Conservation (phyloP, 2,329 filamentous ascomycete species). For the Verticillium nubilum region DNA sequence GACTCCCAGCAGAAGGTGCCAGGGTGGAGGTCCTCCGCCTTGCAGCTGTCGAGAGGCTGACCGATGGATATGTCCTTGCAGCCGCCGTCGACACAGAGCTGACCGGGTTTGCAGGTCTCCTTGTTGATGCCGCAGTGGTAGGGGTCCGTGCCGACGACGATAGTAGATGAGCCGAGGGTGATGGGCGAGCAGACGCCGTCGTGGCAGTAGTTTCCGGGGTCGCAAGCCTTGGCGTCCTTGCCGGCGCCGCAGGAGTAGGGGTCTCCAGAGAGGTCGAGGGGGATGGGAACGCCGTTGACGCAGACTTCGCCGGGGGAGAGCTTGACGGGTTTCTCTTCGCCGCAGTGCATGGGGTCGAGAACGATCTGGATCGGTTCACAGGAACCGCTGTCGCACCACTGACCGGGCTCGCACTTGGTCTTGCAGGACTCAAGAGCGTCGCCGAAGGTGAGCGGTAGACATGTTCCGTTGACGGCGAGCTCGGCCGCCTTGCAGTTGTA, state of each 20-base stretch:
- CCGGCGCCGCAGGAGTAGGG: neutral
- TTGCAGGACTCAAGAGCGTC: neutral
- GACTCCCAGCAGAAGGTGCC: neutral
- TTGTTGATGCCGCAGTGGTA: neutral
- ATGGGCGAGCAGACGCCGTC: neutral
- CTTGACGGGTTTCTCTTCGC: neutral
- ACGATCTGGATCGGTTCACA: slow-evolving; percentile 1
- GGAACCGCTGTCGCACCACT: neutral
- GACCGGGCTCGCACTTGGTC: neutral
- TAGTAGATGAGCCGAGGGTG: neutral
- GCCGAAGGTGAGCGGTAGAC: neutral
- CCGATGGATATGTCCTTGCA: neutral
- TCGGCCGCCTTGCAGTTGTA: neutral
- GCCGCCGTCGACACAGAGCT: neutral
- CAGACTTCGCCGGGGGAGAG: neutral
- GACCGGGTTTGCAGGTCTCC: neutral
- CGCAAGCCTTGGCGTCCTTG: neutral
- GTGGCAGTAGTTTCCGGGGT: neutral
- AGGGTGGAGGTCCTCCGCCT: neutral
- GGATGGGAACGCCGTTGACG: neutral
- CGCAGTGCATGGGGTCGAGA: neutral
- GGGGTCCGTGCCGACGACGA: neutral
- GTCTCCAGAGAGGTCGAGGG: neutral
- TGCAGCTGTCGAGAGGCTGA: neutral
- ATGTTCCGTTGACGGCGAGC: neutral